These are phyloP conservation scores for Phaseolus lunatus DNA, from an alignment of 306 rosid species.

Conservation along the genomic window DNA sequence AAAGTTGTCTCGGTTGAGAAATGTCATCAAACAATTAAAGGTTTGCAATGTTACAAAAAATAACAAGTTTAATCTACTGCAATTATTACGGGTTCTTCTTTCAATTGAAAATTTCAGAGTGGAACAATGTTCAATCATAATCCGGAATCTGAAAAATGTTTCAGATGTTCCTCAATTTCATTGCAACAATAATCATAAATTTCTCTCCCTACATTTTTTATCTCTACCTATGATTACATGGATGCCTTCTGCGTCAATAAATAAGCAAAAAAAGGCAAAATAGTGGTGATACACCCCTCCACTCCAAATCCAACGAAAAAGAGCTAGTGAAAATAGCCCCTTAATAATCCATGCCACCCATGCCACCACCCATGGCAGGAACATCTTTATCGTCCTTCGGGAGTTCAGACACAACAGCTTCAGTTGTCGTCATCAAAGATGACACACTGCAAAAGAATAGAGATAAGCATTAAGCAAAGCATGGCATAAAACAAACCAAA, in stretches of 20 bases:
- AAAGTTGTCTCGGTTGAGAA: too few species aligned
- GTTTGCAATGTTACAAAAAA: too few species aligned
- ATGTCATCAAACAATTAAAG: too few species aligned
- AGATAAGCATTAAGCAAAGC: neutral
- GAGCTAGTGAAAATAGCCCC: neutral
- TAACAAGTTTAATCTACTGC: neutral
- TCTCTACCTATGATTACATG: slow-evolving; percentile 59
- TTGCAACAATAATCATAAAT: slow-evolving; percentile 36
- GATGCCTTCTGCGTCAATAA: slow-evolving; percentile 49
- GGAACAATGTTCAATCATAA: slow-evolving; percentile 14
- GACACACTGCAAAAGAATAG: slow-evolving; percentile 72
- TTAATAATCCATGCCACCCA: slow-evolving; percentile 81
- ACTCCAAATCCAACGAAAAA: slow-evolving; percentile 31
- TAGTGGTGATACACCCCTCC: slow-evolving; percentile 18
- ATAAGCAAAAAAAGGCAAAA: slow-evolving; percentile 19
- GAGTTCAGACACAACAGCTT: slow-evolving; percentile 83
- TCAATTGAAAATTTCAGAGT: neutral
- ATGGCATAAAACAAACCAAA: slow-evolving; percentile 2
- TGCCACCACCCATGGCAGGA: slow-evolving; percentile 68
- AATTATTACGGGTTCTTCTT: neutral
- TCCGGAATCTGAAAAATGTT: slow-evolving; percentile 33
- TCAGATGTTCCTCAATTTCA: slow-evolving; percentile 16
- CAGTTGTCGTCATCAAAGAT: slow-evolving; percentile 96
- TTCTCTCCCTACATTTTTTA: slow-evolving; percentile 49
- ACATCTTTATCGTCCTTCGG: slow-evolving; percentile 78